Evolutionary conservation across 129 eudicot genomes (phyloP).

Genomic region (Helianthus annuus): DNA sequence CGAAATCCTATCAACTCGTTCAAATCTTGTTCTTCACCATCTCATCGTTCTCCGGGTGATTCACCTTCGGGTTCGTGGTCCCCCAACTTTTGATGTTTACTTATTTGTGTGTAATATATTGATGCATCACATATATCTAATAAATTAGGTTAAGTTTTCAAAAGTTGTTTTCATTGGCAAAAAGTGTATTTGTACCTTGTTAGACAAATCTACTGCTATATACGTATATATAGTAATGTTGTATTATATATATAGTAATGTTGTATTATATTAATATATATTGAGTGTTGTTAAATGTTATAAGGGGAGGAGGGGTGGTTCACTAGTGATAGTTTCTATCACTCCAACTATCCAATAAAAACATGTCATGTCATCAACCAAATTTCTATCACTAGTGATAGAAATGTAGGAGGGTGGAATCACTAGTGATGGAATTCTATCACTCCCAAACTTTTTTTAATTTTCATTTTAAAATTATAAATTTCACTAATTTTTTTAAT

Average conservation of each 20-base stretch:
- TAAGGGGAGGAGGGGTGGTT: too few relatives aligned
- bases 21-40: conserved; percentile 46
- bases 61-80: conserved; percentile 63
- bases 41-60: conserved; percentile 49
- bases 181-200: background rate
- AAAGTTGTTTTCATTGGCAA: background rate
- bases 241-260: background rate
- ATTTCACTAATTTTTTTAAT: too few relatives aligned
- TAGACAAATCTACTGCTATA: background rate
- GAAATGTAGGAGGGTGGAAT: too few relatives aligned
- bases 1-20: conserved; percentile 53
- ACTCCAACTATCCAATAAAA: too few relatives aligned
- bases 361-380: too few relatives aligned
- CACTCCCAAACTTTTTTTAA: too few relatives aligned
- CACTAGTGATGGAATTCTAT: too few relatives aligned
- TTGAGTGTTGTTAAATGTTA: too few relatives aligned
- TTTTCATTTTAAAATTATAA: too few relatives aligned
- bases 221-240: too few relatives aligned
- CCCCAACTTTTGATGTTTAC: conserved; percentile 31
- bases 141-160: background rate
- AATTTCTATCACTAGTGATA: too few relatives aligned
- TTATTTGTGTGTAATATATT: conserved; percentile 10
- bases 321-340: too few relatives aligned
- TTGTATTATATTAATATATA: background rate
- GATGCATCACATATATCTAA: conserved; percentile 5